phyloP scores from a whole-genome alignment of 257 asterid genomes.

The Nemophila menziesii region DNA sequence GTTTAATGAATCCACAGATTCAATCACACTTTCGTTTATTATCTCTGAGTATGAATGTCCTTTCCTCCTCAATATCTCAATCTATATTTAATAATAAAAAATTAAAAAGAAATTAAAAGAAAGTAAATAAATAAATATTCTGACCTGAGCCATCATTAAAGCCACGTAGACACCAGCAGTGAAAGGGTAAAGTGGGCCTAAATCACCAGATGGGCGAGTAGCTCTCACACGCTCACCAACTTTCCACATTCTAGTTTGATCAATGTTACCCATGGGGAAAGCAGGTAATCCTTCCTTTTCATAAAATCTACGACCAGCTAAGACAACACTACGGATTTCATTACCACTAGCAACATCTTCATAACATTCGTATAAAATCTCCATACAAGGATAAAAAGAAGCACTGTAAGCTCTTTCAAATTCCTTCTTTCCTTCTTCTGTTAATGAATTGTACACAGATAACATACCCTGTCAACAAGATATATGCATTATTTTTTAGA shows the following conservation, averaged over 20 bases:
- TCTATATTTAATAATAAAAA: slow-evolving; percentile 22
- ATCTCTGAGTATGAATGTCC: slow-evolving; percentile 95
- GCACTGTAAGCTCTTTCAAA: slow-evolving; percentile 87
- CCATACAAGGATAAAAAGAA: slow-evolving; percentile 94
- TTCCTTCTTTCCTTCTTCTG: slow-evolving; percentile 68
- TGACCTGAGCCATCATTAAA: slow-evolving; percentile 89
- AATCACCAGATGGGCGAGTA: slow-evolving; percentile 60
- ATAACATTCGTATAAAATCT: slow-evolving; percentile 85
- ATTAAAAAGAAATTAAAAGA: background rate
- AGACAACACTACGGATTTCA: slow-evolving; percentile 87
- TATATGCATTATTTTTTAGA: no score
- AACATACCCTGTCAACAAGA: slow-evolving; percentile 69
- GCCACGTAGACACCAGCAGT: slow-evolving; percentile 95
- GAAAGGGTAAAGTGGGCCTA: slow-evolving; percentile 84
- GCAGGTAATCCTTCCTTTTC: slow-evolving; percentile 61
- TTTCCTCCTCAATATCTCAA: slow-evolving; percentile 86
- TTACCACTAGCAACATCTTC: slow-evolving; percentile 95
- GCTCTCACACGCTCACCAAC: slow-evolving; percentile 82
- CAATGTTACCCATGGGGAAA: slow-evolving; percentile 95
- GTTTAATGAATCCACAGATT: slow-evolving; percentile 85
- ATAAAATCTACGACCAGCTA: slow-evolving; percentile 95
- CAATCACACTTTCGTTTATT: slow-evolving; percentile 83
- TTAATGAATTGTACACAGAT: slow-evolving; percentile 65
- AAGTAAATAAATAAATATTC: slow-evolving; percentile 6
- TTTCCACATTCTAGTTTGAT: slow-evolving; percentile 88